phyloP scores from a whole-genome alignment of 345 rosid genomes.

The Mallotus nudiflorus region DNA sequence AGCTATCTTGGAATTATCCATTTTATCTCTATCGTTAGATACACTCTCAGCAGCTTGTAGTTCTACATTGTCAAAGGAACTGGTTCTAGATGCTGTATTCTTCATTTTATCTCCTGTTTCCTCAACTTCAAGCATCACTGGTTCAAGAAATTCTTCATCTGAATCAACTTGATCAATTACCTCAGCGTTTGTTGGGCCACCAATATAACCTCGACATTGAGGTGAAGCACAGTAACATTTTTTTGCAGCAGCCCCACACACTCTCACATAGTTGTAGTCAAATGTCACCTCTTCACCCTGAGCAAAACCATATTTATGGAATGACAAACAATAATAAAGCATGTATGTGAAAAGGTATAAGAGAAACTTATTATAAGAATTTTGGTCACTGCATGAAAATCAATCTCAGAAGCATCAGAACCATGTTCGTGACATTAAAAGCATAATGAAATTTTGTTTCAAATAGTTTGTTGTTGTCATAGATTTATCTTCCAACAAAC shows the following conservation, averaged over 20 bases:
- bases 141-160: slow-evolving; percentile 96
- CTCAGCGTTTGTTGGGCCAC: slow-evolving; percentile 80
- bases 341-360: not conserved
- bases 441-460: no score
- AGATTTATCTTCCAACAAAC: no score
- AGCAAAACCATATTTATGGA: slow-evolving; percentile 18
- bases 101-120: slow-evolving; percentile 44
- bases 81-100: slow-evolving; percentile 29
- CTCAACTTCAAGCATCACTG: slow-evolving; percentile 76
- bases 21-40: slow-evolving; percentile 25
- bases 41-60: slow-evolving; percentile 28
- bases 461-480: no score
- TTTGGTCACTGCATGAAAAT: no score
- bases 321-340: slow-evolving; percentile 13
- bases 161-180: slow-evolving; percentile 91
- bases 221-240: slow-evolving; percentile 87
- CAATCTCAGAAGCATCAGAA: no score
- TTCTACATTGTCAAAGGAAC: slow-evolving; percentile 33
- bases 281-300: slow-evolving; percentile 96
- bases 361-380: no score
- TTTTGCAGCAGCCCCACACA: slow-evolving; percentile 98
- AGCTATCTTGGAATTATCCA: slow-evolving; percentile 11
- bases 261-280: slow-evolving; percentile 98
- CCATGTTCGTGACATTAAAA: no score
- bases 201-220: slow-evolving; percentile 92